Base-by-base conservation (phyloP, 371 early-diverging fungal genomes). In the Umbelopsis sp. region DNA sequence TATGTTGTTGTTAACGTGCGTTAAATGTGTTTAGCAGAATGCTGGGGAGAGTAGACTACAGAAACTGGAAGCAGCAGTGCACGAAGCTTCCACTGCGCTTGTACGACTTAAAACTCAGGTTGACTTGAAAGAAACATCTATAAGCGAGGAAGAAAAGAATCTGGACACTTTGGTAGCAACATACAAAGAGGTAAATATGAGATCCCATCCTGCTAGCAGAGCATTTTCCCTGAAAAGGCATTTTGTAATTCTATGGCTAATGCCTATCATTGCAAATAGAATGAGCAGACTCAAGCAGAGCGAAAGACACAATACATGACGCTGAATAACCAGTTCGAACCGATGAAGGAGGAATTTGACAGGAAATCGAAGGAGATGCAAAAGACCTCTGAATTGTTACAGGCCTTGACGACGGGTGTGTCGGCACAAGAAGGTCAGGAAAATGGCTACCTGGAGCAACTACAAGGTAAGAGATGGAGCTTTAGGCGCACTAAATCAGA, bases 371-470 rank as follows among this genome's bases (percentile, higher is more conserved):
- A 88, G 22, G 85, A 91, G 50, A 86, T 94, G 46, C 83, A 88
- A 29, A 87, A 85, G 71, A 82, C 86, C 20, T 95, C 97, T 48
- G 94, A 96, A 67, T 81, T 99, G 41, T 75, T 97, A 12, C 95
- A 96, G 71, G 93, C 96, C 1, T 83, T 99, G 24, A 93, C 95
- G 0, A 98, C 98, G 0, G 99, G 99, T 41, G 80, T 98, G 20
- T 86, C 97, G 3, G 90, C 94, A 1, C 88, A 92, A 65, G 94
- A 95, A 76, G 97, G 97, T 4, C 91, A 93, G 65, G 96, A 97
- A 69, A 94, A 90, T 71, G 97, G 98, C 0, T 99, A 96, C 70
- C 89, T 93, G 89, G 93, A 97, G 72, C 97, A 97, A 73, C 76
- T 99, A 10, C 92, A 93, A 73, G 83, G 91, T 86, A 73, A 22